phyloP scores from a whole-genome alignment of 2,329 filamentous ascomycete genomes.

The Neurospora sp. region DNA sequence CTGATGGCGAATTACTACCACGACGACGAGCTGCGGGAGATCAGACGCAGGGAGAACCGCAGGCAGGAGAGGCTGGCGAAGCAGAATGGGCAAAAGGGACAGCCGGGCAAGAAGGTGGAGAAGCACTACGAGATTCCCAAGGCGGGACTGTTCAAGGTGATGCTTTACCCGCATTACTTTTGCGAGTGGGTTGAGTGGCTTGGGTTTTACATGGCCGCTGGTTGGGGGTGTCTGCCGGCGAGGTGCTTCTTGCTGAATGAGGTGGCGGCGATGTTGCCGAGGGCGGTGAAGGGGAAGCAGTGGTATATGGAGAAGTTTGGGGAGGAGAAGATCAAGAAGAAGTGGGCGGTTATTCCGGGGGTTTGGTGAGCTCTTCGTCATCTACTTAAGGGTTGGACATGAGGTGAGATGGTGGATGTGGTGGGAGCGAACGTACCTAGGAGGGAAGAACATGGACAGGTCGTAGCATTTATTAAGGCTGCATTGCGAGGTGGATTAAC shows the following conservation, averaged over 20 bases:
- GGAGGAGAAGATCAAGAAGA: conserved; percentile 62
- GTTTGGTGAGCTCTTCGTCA: conserved; percentile 24
- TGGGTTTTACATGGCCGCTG: conserved; percentile 73
- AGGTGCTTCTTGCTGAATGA: conserved; percentile 79
- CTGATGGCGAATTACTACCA: conserved; percentile 77
- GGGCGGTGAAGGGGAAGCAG: conserved; percentile 66
- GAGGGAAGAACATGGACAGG: background rate
- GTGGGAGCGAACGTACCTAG: background rate
- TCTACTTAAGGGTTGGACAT: background rate
- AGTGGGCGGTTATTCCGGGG: conserved; percentile 60
- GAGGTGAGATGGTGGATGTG: background rate
- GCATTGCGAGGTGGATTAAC: background rate
- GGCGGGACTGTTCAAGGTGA: conserved; percentile 69
- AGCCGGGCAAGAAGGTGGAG: conserved; percentile 59
- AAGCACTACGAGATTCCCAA: conserved; percentile 85
- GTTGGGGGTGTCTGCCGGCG: conserved; percentile 60
- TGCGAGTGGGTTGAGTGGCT: conserved; percentile 95
- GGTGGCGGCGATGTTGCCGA: conserved; percentile 78
- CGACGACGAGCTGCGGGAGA: conserved; percentile 81
- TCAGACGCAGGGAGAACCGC: conserved; percentile 59
- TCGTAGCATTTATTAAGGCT: background rate
- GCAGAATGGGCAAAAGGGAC: conserved; percentile 21
- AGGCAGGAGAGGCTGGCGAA: conserved; percentile 39
- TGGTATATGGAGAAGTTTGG: conserved; percentile 92
- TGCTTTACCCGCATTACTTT: conserved; percentile 90